These are phyloP conservation scores for Apiospora saccharicola DNA, from an alignment of 2,329 filamentous ascomycete genomes.

Conservation along the genomic window DNA sequence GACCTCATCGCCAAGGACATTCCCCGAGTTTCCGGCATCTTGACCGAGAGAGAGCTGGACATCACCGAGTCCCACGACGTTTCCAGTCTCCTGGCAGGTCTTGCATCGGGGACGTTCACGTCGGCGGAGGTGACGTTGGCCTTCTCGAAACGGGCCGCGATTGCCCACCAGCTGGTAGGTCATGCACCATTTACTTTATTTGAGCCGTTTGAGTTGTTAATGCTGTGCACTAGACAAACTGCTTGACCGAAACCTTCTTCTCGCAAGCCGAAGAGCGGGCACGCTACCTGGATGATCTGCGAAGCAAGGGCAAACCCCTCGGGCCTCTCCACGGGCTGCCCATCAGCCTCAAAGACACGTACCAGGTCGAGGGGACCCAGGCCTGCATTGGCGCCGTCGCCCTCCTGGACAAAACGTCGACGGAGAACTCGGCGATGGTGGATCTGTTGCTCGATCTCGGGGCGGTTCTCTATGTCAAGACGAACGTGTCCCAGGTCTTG, in stretches of 20 bases:
- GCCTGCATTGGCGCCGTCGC: slow-evolving; percentile 11
- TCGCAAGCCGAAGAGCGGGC: slow-evolving; percentile 10
- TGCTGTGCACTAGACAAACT: background rate
- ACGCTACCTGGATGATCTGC: slow-evolving; percentile 1
- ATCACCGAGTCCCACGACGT: background rate
- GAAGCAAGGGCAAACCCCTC: background rate
- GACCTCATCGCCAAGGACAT: background rate
- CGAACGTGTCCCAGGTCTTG: slow-evolving; percentile 21
- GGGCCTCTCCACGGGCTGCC: slow-evolving; percentile 23
- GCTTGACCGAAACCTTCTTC: background rate
- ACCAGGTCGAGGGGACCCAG: slow-evolving; percentile 13
- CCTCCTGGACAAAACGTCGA: background rate
- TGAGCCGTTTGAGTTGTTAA: background rate
- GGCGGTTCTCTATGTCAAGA: slow-evolving; percentile 21
- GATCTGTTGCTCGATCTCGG: slow-evolving; percentile 19
- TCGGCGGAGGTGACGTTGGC: slow-evolving; percentile 19
- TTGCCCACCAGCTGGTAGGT: slow-evolving; percentile 23
- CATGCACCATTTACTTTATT: rapidly evolving
- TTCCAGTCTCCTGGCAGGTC: background rate
- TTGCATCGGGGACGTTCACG: background rate
- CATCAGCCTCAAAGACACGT: slow-evolving; percentile 22
- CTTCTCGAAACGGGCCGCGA: slow-evolving; percentile 22
- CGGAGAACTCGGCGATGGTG: slow-evolving; percentile 15
- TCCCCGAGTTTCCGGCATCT: background rate
- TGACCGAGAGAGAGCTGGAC: background rate